Conservation (phyloP, 1,284 basidiomycete species). For the Ustilago hordei region DNA sequence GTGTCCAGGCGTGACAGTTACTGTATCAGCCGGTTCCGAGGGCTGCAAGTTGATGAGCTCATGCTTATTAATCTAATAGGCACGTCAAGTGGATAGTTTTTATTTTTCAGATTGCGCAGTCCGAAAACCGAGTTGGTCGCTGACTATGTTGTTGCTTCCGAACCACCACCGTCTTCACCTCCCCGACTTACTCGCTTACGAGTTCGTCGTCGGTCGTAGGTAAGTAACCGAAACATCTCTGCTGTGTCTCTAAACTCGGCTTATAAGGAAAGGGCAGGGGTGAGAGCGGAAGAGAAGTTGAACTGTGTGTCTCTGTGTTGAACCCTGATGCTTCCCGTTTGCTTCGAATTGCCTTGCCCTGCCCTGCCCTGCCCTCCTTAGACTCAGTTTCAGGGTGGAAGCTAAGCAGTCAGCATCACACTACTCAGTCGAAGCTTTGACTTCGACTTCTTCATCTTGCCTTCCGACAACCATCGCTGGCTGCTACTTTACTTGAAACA, state of each 20-base stretch:
- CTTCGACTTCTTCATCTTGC: conserved; percentile 3
- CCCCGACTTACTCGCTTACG: no score
- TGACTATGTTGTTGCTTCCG: no score
- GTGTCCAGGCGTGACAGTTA: no score
- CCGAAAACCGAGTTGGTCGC: no score
- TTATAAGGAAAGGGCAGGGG: no score
- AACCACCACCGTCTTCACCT: no score
- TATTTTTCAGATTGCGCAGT: no score
- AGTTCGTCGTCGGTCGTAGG: no score
- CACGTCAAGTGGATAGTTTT: no score
- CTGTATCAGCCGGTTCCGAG: no score
- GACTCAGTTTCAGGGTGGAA: neutral
- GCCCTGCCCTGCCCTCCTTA: neutral
- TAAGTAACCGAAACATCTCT: neutral
- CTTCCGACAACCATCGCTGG: neutral
- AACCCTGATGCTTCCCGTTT: neutral
- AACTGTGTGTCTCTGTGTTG: conserved; percentile 1
- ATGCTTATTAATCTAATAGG: no score
- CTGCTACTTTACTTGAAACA: neutral
- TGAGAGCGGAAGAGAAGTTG: conserved; percentile 15
- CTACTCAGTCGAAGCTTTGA: neutral
- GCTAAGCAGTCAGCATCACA: neutral
- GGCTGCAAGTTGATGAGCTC: no score
- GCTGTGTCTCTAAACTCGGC: neutral
- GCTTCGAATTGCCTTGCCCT: neutral